Base-by-base conservation (phyloP, 306 rosid species). In the Pyrus bretschneideri region DNA sequence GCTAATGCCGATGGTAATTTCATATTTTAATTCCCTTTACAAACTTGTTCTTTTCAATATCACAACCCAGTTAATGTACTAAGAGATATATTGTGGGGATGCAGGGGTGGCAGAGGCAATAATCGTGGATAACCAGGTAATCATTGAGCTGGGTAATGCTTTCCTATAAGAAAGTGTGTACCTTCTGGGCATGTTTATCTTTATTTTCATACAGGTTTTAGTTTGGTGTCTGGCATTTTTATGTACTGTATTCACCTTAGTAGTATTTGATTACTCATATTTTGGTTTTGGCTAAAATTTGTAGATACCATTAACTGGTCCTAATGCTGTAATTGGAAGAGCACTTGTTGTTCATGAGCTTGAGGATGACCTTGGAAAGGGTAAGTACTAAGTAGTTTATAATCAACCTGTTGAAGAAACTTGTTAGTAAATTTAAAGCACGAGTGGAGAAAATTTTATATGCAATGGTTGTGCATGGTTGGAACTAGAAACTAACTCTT, bases 311-410 rank as follows among this genome's bases (percentile, higher is more conserved):
- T 87, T 90, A 65, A 69, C 42, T 54, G 96, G 94, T 81, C 94
- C 91, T 67, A 82, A 89, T 82, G 78, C 98, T 25, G 88, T 93
- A 5, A 76, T 93, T 82, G 98, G 98, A 79, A 89, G 98, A 82
- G 96, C 96, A 72, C 78, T 93, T 9, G 98, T 93, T 75, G 98
- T 90, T 76, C 98, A 93, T 42, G 98, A 89, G 83, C 93, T 90
- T 69, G 81, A 62, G 86, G 98, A 93, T 74, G 98, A 93, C 61
- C 96, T 93, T 58, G 98, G 98, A 71, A 93, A 93, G 71, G 96
- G 98, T 88, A 77, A 77, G 88, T 61, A 58, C 76, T 35, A 35
- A 7, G 42, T 6, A 35, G 49, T 71, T 75, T 60, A 8, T 71
- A 73, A 29, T 54, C 49, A 9, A 58, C 62, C 21, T 70, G 64